Conservation (phyloP, 768 basidiomycete species). For the Melanogaster broomeanus region DNA sequence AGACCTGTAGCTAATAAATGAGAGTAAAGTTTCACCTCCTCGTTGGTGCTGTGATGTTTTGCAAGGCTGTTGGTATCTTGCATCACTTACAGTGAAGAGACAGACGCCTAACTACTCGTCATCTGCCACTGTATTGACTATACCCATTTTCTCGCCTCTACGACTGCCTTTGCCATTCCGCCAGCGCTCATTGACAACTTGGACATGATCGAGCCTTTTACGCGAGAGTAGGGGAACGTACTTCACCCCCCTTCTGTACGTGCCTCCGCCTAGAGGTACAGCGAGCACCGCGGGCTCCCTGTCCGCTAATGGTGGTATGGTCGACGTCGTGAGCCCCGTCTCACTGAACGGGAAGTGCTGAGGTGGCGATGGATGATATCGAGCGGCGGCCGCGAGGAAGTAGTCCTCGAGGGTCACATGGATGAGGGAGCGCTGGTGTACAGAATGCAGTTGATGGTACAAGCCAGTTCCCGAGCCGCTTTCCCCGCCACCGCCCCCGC, state of each 20-base stretch:
- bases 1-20: conserved; percentile 11
- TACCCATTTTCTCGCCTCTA: conserved; percentile 37
- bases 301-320: conserved; percentile 16
- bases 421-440: conserved; percentile 62
- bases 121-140: not conserved
- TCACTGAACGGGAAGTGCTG: conserved; percentile 38
- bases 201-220: conserved; percentile 67
- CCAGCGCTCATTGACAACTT: conserved; percentile 80
- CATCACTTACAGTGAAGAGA: not conserved
- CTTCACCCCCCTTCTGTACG: conserved; percentile 55
- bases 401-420: conserved; percentile 63
- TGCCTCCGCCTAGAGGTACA: conserved; percentile 75
- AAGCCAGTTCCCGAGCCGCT: conserved; percentile 39
- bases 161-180: conserved; percentile 62
- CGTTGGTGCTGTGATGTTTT: too few relatives aligned
- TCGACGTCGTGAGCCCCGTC: conserved; percentile 21
- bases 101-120: conserved; percentile 5
- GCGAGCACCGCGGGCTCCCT: conserved; percentile 36
- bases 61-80: not conserved
- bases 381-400: conserved; percentile 59
- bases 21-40: conserved; percentile 7
- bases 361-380: conserved; percentile 47
- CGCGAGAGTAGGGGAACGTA: conserved; percentile 71
- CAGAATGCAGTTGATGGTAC: conserved; percentile 53
- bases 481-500: conserved; percentile 21